Percentiles rank a stretch among this genome's conserved stretches.
Evolutionary conservation across 805 yeast species (phyloP).

Genomic region (Ogataea dorogensis): DNA sequence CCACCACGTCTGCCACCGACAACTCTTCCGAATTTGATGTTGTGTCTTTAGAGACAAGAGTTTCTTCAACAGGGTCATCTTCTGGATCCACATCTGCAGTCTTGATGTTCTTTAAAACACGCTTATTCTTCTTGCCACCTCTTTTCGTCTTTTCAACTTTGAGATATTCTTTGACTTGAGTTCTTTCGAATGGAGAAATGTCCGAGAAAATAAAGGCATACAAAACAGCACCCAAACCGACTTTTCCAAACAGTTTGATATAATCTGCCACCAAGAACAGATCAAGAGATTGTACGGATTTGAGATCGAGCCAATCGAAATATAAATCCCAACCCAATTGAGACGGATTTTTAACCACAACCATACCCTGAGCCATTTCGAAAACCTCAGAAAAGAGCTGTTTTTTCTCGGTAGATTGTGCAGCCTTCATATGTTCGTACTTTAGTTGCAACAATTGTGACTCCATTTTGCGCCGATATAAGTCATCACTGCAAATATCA

Average conservation of each 20-base stretch:
- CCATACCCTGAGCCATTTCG: conserved; percentile 68
- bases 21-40: conserved; percentile 16
- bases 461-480: conserved; percentile 55
- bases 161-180: conserved; percentile 26
- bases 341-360: conserved; percentile 60
- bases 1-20: conserved; percentile 39
- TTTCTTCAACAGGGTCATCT: conserved; percentile 26
- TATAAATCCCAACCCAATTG: conserved; percentile 69
- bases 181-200: conserved; percentile 56
- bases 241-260: conserved; percentile 53
- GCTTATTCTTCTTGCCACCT: conserved; percentile 13
- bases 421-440: conserved; percentile 49
- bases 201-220: conserved; percentile 67
- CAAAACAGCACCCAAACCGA: conserved; percentile 57
- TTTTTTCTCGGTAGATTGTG: conserved; percentile 46
- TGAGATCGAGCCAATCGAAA: conserved; percentile 70
- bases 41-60: conserved; percentile 12
- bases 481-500: conserved; percentile 59
- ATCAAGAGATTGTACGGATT: conserved; percentile 48
- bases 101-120: conserved; percentile 17
- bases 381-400: conserved; percentile 42
- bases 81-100: conserved; percentile 18
- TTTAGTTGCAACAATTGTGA: conserved; percentile 56
- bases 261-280: conserved; percentile 46
- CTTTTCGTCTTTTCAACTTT: conserved; percentile 14